These are phyloP conservation scores for Pyricularia sp. DNA, from an alignment of 2,329 filamentous ascomycete species.

Conservation along the genomic window DNA sequence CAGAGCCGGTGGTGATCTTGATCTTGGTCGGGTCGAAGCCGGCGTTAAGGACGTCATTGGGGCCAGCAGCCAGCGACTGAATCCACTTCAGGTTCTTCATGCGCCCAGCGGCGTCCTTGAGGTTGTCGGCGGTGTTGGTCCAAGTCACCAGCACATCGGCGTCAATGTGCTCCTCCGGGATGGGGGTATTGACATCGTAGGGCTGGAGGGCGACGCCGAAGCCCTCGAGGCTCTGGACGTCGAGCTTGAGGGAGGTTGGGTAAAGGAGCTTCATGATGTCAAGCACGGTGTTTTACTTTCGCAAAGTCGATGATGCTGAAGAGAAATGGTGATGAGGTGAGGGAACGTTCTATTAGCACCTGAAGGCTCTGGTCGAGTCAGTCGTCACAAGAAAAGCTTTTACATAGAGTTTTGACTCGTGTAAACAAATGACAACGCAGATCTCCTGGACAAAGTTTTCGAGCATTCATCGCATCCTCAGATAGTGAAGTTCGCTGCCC, in stretches of 20 bases:
- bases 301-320: not conserved
- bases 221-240: conserved; percentile 11
- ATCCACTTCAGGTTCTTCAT: conserved; percentile 33
- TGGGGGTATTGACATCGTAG: conserved; percentile 27
- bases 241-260: conserved; percentile 14
- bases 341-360: not conserved
- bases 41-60: conserved; percentile 34
- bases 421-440: not conserved
- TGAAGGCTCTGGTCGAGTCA: not conserved
- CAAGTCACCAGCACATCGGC: conserved; percentile 33
- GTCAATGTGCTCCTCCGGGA: conserved; percentile 29
- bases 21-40: conserved; percentile 27
- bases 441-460: not conserved
- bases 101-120: conserved; percentile 27
- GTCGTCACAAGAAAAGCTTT: not conserved
- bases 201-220: conserved; percentile 16
- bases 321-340: not conserved
- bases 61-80: conserved; percentile 34
- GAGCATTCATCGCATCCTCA: not conserved
- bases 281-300: not conserved
- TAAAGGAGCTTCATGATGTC: conserved; percentile 13
- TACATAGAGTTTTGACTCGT: not conserved
- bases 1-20: conserved; percentile 29
- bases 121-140: conserved; percentile 28
- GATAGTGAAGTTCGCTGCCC: not conserved